A percentile compares a stretch with the other conserved stretches of the same genome.
Evolutionary conservation across 805 yeast genomes (phyloP).

Genomic region (Lachancea dasiensis): DNA sequence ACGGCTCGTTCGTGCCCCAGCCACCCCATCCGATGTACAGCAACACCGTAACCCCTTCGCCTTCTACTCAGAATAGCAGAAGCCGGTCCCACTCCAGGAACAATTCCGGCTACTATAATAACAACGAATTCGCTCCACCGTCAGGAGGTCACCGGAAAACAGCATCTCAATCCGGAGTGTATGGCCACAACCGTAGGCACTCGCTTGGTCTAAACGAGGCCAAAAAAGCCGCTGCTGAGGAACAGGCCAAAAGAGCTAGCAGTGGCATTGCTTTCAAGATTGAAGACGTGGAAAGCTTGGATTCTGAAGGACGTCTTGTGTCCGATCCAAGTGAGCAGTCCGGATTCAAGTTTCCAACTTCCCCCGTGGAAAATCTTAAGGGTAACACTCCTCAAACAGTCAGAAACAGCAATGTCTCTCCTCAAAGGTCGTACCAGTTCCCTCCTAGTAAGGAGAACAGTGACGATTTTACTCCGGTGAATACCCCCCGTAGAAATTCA

Average conservation of each 20-base stretch:
- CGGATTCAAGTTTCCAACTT: slow-evolving; percentile 31
- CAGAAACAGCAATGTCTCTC: slow-evolving; percentile 31
- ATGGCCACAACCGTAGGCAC: slow-evolving; percentile 87
- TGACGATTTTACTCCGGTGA: slow-evolving; percentile 27
- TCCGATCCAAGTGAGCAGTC: slow-evolving; percentile 17
- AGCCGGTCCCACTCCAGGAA: slow-evolving; percentile 34
- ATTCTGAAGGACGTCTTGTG: slow-evolving; percentile 4
- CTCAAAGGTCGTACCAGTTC: slow-evolving; percentile 54
- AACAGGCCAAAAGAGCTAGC: slow-evolving; percentile 58
- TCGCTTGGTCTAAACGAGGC: slow-evolving; percentile 90
- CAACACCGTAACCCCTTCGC: slow-evolving; percentile 5
- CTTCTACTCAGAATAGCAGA: slow-evolving; percentile 16
- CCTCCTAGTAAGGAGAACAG: slow-evolving; percentile 37
- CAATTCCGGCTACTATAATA: slow-evolving; percentile 29
- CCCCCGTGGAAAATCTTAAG: slow-evolving; percentile 16
- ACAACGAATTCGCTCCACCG: slow-evolving; percentile 11
- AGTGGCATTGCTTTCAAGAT: slow-evolving; percentile 21
- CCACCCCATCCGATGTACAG: slow-evolving; percentile 29
- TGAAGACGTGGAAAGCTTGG: slow-evolving; percentile 12
- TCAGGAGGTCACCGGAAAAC: slow-evolving; percentile 41
- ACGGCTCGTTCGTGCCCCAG: slow-evolving; percentile 21
- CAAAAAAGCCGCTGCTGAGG: slow-evolving; percentile 92
- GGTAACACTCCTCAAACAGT: slow-evolving; percentile 22
- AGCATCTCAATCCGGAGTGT: slow-evolving; percentile 40
- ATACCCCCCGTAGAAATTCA: slow-evolving; percentile 28